A percentile compares a stretch with the other conserved stretches of the same genome.
Conservation (phyloP, 192 early-diverging fungal species). For the Podila epicladia region DNA sequence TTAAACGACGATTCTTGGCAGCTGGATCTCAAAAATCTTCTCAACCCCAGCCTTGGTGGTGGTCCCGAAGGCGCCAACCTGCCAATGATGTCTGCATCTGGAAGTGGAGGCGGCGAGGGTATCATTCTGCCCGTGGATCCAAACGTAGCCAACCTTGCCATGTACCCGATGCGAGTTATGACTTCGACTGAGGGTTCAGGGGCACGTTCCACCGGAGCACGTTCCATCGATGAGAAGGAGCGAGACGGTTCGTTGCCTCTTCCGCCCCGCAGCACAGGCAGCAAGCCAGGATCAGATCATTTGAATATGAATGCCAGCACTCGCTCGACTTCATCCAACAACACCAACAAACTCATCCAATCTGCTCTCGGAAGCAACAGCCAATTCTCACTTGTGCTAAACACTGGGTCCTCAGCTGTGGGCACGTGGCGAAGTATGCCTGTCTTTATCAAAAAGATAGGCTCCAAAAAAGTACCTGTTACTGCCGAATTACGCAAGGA, state of each 20-base stretch:
- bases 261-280: background rate
- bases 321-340: conserved; percentile 12
- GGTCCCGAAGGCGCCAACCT: conserved; percentile 10
- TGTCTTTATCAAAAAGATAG: conserved; percentile 48
- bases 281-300: conserved; percentile 9
- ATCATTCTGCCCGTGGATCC: background rate
- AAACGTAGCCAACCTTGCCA: conserved; percentile 9
- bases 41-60: conserved; percentile 28
- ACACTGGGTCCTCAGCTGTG: conserved; percentile 26
- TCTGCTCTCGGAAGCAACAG: conserved; percentile 12
- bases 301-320: background rate
- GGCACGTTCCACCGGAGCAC: background rate
- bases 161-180: conserved; percentile 2
- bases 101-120: background rate
- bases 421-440: conserved; percentile 51
- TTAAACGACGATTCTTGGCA: conserved; percentile 52
- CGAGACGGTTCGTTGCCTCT: background rate
- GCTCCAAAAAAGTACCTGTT: conserved; percentile 33
- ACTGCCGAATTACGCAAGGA: conserved; percentile 40
- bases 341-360: conserved; percentile 3
- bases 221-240: background rate
- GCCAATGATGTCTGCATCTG: conserved; percentile 11
- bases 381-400: conserved; percentile 32
- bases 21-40: conserved; percentile 33
- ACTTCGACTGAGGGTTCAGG: background rate